These are phyloP conservation scores for Nematodospora valgi DNA, from an alignment of 805 yeast genomes.

Conservation along the genomic window DNA sequence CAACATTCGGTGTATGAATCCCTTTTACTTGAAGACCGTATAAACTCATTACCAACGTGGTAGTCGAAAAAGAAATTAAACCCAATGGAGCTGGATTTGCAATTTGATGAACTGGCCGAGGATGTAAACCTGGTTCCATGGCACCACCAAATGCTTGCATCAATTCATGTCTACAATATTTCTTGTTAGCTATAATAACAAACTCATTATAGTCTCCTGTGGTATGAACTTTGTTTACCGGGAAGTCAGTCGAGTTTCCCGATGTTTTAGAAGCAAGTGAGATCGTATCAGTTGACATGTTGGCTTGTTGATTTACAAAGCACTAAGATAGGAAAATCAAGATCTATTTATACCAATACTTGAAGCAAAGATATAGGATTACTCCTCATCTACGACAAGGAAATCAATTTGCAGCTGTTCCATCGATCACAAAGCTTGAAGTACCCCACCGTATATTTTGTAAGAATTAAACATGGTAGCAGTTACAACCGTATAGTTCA, in stretches of 20 bases:
- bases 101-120: slow-evolving; percentile 45
- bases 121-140: slow-evolving; percentile 42
- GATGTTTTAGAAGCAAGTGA: slow-evolving; percentile 3
- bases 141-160: slow-evolving; percentile 62
- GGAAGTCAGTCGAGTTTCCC: not conserved
- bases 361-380: too few relatives aligned
- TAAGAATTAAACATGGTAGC: too few relatives aligned
- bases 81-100: slow-evolving; percentile 57
- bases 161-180: slow-evolving; percentile 52
- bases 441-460: too few relatives aligned
- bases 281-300: slow-evolving; percentile 4
- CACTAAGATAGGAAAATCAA: too few relatives aligned
- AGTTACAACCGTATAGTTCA: too few relatives aligned
- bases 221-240: slow-evolving; percentile 18
- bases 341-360: too few relatives aligned
- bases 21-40: slow-evolving; percentile 44
- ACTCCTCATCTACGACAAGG: too few relatives aligned
- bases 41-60: slow-evolving; percentile 48
- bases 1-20: slow-evolving; percentile 39
- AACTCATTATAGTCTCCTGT: slow-evolving; percentile 39
- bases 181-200: slow-evolving; percentile 38
- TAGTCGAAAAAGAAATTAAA: slow-evolving; percentile 44
- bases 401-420: too few relatives aligned
- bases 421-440: too few relatives aligned
- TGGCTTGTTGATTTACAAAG: too few relatives aligned